Evolutionary conservation across 2,329 filamentous ascomycete genomes (phyloP).

Genomic region (Colletotrichum euphorbiae): DNA sequence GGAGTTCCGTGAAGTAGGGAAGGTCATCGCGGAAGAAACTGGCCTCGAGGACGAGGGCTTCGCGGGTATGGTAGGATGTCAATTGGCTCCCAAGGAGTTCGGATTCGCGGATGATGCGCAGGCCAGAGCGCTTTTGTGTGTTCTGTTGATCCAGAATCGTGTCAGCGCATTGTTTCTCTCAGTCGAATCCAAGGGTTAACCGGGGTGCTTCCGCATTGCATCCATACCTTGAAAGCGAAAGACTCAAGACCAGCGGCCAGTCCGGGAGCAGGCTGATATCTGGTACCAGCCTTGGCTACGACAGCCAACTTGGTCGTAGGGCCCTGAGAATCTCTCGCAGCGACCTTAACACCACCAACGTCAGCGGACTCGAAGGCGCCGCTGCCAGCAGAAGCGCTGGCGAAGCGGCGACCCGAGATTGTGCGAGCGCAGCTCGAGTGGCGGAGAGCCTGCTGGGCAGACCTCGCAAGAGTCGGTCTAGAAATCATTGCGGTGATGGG

Average conservation of each 20-base stretch:
- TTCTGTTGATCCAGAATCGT: slow-evolving; percentile 65
- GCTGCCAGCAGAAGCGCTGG: slow-evolving; percentile 71
- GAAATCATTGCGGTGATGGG: slow-evolving; percentile 71
- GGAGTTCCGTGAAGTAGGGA: slow-evolving; percentile 95
- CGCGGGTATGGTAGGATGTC: slow-evolving; percentile 87
- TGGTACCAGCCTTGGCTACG: slow-evolving; percentile 92
- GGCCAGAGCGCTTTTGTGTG: slow-evolving; percentile 86
- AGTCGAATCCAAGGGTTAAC: background rate
- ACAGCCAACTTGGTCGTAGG: slow-evolving; percentile 92
- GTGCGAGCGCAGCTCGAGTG: slow-evolving; percentile 68
- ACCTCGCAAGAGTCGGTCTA: slow-evolving; percentile 69
- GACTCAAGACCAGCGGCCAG: slow-evolving; percentile 90
- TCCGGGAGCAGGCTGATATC: slow-evolving; percentile 91
- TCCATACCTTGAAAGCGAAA: slow-evolving; percentile 93
- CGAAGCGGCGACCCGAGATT: slow-evolving; percentile 63
- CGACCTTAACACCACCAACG: slow-evolving; percentile 89
- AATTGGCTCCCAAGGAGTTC: slow-evolving; percentile 96
- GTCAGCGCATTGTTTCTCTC: slow-evolving; percentile 27
- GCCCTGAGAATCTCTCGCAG: slow-evolving; percentile 87
- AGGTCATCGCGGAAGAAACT: slow-evolving; percentile 96
- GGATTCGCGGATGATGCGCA: slow-evolving; percentile 93
- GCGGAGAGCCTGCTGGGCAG: slow-evolving; percentile 68
- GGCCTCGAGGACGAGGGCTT: slow-evolving; percentile 91
- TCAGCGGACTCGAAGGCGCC: slow-evolving; percentile 91
- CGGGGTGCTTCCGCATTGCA: slow-evolving; percentile 3